Conservation (phyloP, 495 filamentous ascomycete species). For the Aspergillus hancockii region DNA sequence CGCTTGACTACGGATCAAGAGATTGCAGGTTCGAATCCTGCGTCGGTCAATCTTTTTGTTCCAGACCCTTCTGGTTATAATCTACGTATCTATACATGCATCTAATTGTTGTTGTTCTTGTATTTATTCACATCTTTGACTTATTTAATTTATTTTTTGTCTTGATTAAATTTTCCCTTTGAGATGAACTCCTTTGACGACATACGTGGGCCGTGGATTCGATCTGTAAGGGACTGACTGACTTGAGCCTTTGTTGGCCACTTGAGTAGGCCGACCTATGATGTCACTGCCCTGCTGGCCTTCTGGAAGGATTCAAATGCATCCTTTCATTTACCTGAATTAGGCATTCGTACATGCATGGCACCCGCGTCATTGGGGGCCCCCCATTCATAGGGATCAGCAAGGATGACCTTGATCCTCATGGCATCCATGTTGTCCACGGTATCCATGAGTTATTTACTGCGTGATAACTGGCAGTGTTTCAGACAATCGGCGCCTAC, state of each 20-base stretch:
- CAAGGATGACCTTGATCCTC: neutral
- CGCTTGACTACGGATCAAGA: constrained; percentile 72
- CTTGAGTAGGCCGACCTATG: neutral
- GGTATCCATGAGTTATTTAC: neutral
- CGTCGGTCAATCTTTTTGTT: constrained; percentile 30
- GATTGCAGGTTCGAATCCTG: constrained; percentile 51
- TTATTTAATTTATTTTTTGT: neutral
- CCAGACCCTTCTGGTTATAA: too few relatives aligned
- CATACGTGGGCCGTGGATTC: neutral
- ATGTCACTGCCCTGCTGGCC: neutral
- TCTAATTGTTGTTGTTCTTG: too few relatives aligned
- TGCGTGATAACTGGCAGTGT: neutral
- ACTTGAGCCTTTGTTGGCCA: neutral
- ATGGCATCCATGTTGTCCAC: neutral
- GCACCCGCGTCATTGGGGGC: neutral
- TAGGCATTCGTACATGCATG: neutral
- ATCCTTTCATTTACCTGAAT: neutral
- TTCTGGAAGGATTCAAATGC: neutral
- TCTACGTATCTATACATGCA: too few relatives aligned
- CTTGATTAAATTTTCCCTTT: neutral
- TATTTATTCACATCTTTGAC: too few relatives aligned
- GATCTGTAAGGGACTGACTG: neutral
- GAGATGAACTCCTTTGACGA: too few relatives aligned
- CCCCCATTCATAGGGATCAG: neutral
- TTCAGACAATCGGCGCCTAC: neutral